phyloP scores from a whole-genome alignment of 2,329 filamentous ascomycete species.

The Decorospora gaudefroyi region DNA sequence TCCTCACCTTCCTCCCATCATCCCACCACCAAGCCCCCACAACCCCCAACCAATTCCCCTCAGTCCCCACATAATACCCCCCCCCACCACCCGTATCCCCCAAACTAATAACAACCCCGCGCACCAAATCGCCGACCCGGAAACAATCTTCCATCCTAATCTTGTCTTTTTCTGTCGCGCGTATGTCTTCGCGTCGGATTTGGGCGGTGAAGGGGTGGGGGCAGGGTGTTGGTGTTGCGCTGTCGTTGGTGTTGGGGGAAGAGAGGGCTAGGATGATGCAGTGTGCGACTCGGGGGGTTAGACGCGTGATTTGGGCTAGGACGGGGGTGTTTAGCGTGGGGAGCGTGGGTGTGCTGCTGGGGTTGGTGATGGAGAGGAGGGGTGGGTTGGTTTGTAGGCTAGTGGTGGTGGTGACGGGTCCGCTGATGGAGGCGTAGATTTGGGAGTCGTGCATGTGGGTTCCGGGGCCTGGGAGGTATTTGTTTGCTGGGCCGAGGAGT shows the following conservation, averaged over 20 bases:
- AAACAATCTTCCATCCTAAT: slow-evolving; percentile 91
- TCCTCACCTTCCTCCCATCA: slow-evolving; percentile 83
- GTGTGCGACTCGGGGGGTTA: slow-evolving; percentile 81
- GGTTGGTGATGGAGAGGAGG: slow-evolving; percentile 50
- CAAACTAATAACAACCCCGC: slow-evolving; percentile 84
- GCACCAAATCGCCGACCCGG: slow-evolving; percentile 87
- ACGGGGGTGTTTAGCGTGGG: slow-evolving; percentile 81
- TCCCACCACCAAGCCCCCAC: too few species aligned
- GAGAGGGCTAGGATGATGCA: slow-evolving; percentile 87
- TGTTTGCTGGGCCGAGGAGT: slow-evolving; percentile 68
- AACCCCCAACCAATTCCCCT: slow-evolving; percentile 87
- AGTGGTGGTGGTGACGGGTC: slow-evolving; percentile 69
- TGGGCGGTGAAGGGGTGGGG: slow-evolving; percentile 83
- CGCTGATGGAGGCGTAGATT: slow-evolving; percentile 82
- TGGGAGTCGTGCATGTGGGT: slow-evolving; percentile 78
- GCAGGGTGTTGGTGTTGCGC: slow-evolving; percentile 64
- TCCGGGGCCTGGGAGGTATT: slow-evolving; percentile 75
- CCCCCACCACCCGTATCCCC: slow-evolving; percentile 91
- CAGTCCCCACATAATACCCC: slow-evolving; percentile 96
- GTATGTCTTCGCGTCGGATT: slow-evolving; percentile 86
- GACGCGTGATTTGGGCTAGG: slow-evolving; percentile 81
- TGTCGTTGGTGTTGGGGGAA: too few species aligned
- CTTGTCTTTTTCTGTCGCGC: slow-evolving; percentile 93
- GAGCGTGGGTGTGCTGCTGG: slow-evolving; percentile 62
- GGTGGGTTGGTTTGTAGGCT: too few species aligned